Base-by-base conservation (phyloP, 352 stramenopile species). In the Phytopythium chamaehyphon region DNA sequence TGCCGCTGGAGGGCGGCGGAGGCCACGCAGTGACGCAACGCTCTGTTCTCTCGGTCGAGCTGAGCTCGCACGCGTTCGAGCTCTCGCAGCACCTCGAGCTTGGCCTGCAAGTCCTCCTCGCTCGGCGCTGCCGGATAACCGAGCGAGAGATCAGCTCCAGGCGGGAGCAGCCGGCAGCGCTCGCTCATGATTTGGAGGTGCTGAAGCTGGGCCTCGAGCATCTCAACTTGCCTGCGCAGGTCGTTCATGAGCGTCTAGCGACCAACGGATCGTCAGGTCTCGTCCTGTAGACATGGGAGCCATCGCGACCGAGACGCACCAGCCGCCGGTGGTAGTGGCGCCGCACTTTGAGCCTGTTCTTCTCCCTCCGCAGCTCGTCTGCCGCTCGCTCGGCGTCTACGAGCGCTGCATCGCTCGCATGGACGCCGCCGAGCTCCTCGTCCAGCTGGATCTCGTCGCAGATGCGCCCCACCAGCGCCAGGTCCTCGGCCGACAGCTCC, bases 301-400 rank as follows among this genome's bases (percentile, higher is more conserved):
- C 7, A 9, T 6, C 23, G 22, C 42, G 21, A 9, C 4, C 19
- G 24, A 7, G 8, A 22, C 50, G 28, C 48, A 57, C 50, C 36
- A 68, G 47, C 44, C 66, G 63, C 47, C 59, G 59, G 53, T 72
- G 63, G 63, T 72, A 72, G 59, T 68, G 59, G 18, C 59, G 59
- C 3, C 63, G 59, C 39, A 72, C 63, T 46, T 72, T 72, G 19
- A 61, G 55, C 12, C 63, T 59, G 44, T 72, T 72, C 39, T 68
- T 67, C 21, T 65, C 59, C 3, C 51, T 49, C 10, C 63, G 59
- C 8, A 51, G 3, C 18, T 68, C 63, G 11, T 68, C 59, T 0
- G 47, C 39, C 28, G 47, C 40, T n/a, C 51, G 21, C n/a, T 18
- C 9, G 2, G 44, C 24, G 7, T 50, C 44, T 5, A 33, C 9